These are phyloP conservation scores for Phoma sp. DNA, from an alignment of 2,329 filamentous ascomycete genomes.

Conservation along the genomic window DNA sequence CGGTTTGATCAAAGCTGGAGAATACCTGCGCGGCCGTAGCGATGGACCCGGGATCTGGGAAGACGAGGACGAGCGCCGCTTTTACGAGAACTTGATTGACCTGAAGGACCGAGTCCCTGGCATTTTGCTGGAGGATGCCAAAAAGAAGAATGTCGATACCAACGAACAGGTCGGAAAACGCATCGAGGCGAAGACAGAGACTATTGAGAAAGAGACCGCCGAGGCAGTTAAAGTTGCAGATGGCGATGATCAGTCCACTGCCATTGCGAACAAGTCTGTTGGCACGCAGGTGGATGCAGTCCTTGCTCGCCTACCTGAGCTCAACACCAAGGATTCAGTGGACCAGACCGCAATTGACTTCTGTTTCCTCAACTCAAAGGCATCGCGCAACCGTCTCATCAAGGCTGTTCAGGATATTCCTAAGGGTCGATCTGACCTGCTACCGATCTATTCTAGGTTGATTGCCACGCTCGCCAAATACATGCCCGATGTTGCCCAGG, in stretches of 20 bases:
- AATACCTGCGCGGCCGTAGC: conserved; percentile 87
- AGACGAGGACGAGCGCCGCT: conserved; percentile 95
- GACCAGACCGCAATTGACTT: conserved; percentile 96
- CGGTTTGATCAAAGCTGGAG: conserved; percentile 90
- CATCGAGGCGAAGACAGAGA: conserved; percentile 56
- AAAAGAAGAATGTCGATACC: conserved; percentile 86
- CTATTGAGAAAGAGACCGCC: conserved; percentile 52
- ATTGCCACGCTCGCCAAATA: conserved; percentile 93
- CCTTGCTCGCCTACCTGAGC: conserved; percentile 83
- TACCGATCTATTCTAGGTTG: conserved; percentile 90
- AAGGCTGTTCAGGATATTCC: conserved; percentile 94
- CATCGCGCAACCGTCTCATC: conserved; percentile 90
- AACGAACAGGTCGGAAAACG: conserved; percentile 87
- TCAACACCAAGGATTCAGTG: conserved; percentile 89
- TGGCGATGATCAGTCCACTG: conserved; percentile 84
- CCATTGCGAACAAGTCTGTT: conserved; percentile 96
- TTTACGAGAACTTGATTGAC: conserved; percentile 96
- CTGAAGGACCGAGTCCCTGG: conserved; percentile 94
- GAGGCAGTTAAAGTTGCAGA: conserved; percentile 61
- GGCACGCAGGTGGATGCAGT: conserved; percentile 95
- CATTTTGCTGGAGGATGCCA: conserved; percentile 90
- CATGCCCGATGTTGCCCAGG: conserved; percentile 92
- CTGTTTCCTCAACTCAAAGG: conserved; percentile 98
- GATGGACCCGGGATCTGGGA: conserved; percentile 98
- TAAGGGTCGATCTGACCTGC: conserved; percentile 88